These are phyloP conservation scores for Ogataea zsoltii DNA, from an alignment of 805 yeast genomes.

Conservation along the genomic window DNA sequence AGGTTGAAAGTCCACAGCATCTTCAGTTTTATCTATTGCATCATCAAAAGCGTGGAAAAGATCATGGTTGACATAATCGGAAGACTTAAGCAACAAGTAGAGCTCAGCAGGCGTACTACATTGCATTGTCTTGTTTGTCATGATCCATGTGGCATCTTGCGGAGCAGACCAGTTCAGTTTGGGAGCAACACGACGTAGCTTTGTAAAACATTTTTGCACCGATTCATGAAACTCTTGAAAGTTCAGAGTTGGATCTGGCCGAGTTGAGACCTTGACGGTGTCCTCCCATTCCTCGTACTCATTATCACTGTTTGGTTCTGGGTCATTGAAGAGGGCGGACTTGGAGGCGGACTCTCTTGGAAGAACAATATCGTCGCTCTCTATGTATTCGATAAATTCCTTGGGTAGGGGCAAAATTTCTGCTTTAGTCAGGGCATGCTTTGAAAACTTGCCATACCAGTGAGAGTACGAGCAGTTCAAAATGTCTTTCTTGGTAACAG, in stretches of 20 bases:
- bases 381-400: slow-evolving; percentile 58
- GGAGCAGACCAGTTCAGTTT: slow-evolving; percentile 98
- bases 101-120: slow-evolving; percentile 74
- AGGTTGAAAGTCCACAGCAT: slow-evolving; percentile 34
- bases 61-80: slow-evolving; percentile 87
- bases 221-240: slow-evolving; percentile 63
- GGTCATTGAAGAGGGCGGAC: slow-evolving; percentile 32
- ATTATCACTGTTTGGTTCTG: slow-evolving; percentile 49
- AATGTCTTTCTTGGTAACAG: slow-evolving; percentile 41
- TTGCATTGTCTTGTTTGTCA: slow-evolving; percentile 71
- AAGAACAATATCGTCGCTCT: slow-evolving; percentile 66
- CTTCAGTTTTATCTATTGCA: slow-evolving; percentile 27
- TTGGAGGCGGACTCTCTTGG: slow-evolving; percentile 47
- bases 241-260: slow-evolving; percentile 43
- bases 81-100: slow-evolving; percentile 78
- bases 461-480: slow-evolving; percentile 53
- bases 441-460: slow-evolving; percentile 59
- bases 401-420: slow-evolving; percentile 60
- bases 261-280: slow-evolving; percentile 22
- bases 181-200: slow-evolving; percentile 70
- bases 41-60: slow-evolving; percentile 69
- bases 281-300: slow-evolving; percentile 73
- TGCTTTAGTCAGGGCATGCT: slow-evolving; percentile 47
- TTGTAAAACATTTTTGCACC: slow-evolving; percentile 46
- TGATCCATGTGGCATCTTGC: slow-evolving; percentile 90